Evolutionary conservation across 2,329 filamentous ascomycete genomes (phyloP), one percentile per base, ranked within the genome.

Genomic region (Calonectria fujianensis): DNA sequence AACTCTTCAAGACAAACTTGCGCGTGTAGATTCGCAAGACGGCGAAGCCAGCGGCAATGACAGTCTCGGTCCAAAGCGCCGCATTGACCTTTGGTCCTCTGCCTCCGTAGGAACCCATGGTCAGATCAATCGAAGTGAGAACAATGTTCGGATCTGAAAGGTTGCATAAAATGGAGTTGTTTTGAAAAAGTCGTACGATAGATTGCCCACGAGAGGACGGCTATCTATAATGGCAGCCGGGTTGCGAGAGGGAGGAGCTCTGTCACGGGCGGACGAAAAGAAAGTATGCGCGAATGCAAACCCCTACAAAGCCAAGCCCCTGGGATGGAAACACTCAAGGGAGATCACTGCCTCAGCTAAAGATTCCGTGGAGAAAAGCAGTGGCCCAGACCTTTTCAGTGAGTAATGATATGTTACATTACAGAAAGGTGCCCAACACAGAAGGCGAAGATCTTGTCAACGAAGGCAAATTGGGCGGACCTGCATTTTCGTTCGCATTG

Each of bases 91-190:
- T 54, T 54, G 66, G 66, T 13, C 66, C 66, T 29, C 35, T 8
- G 14, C 66, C 66, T 57, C 66, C 66, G 51, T 69, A 69, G 18
- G 31, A 39, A 67, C 64, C 48, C 64, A 67, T 67, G 63, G 41
- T 37, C 16, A 63, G 41, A 66, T 50, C 5, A 10, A 35, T 66
- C 39, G 3, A 51, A 37, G 39, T 66, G 63, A 41, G 29, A 66
- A 66, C 39, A 66, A 24, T 41, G 20, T 41, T 63, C 37, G 35
- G 24, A 63, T 63, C 35, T 29, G 13, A 18, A n/a, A 20, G 14
- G 16, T 29, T 63, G 35, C 35, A 41, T 63, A 41, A 63, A 61
- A 37, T 37, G 27, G 57, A 20, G n/a, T 29, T 39, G 24, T 41
- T 41, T 41, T 24, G 27, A 63, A 63, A 63, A 63, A 63, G 24